A percentile compares a stretch with the other conserved stretches of the same genome.
Evolutionary conservation across 1,284 basidiomycete genomes (phyloP).

Genomic region (Schizophyllum amplum): DNA sequence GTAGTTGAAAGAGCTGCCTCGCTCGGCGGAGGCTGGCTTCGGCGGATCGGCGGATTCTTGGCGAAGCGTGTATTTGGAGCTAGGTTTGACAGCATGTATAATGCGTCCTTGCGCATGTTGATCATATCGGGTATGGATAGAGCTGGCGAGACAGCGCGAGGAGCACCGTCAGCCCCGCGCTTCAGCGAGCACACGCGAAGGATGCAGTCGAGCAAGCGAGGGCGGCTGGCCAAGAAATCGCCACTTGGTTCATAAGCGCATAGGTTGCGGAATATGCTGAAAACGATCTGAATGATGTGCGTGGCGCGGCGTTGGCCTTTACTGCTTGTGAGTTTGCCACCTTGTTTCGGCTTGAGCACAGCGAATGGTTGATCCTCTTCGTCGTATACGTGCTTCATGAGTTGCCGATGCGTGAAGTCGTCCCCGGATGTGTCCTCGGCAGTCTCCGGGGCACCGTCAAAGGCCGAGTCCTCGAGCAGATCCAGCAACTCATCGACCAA

Average conservation of each 20-base stretch:
- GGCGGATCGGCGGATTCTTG: conserved; percentile 35
- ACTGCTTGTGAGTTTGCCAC: conserved; percentile 33
- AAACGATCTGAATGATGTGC: conserved; percentile 61
- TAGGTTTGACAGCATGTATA: conserved; percentile 68
- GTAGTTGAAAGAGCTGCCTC: conserved; percentile 59
- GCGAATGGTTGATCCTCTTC: conserved; percentile 52
- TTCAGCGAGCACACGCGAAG: conserved; percentile 54
- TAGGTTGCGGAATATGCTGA: conserved; percentile 86
- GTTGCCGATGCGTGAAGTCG: conserved; percentile 51
- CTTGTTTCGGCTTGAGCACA: conserved; percentile 37
- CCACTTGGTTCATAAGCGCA: conserved; percentile 60
- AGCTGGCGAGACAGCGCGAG: conserved; percentile 40
- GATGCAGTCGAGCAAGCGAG: conserved; percentile 58
- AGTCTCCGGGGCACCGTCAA: conserved; percentile 45
- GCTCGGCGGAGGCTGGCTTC: conserved; percentile 34
- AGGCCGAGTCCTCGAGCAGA: conserved; percentile 77
- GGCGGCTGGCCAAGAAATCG: conserved; percentile 59
- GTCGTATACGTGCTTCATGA: conserved; percentile 53
- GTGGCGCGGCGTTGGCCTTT: conserved; percentile 52
- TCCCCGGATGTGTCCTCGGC: conserved; percentile 23
- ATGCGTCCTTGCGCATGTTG: conserved; percentile 68
- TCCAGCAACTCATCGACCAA: conserved; percentile 86
- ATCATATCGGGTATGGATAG: conserved; percentile 70
- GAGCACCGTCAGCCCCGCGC: conserved; percentile 29
- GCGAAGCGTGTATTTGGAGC: conserved; percentile 24